Percentiles rank a stretch among this genome's conserved stretches.
Conservation (phyloP, 2,329 filamentous ascomycete species). For the Balansia obtecta region DNA sequence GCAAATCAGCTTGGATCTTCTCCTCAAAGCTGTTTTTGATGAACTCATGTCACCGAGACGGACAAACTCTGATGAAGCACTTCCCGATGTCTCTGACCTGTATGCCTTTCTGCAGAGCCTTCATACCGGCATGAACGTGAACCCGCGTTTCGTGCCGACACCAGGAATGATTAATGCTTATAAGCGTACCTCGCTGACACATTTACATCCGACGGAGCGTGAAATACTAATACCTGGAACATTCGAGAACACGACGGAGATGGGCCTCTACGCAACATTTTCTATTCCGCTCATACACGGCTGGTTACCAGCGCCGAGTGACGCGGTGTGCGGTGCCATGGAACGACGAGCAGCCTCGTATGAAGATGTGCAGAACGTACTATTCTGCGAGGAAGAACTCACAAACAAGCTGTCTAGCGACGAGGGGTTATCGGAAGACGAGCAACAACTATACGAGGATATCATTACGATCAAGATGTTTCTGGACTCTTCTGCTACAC, state of each 20-base stretch:
- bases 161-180: slow-evolving; percentile 32
- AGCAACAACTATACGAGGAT: slow-evolving; percentile 73
- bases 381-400: slow-evolving; percentile 81
- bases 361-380: slow-evolving; percentile 80
- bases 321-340: slow-evolving; percentile 58
- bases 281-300: slow-evolving; percentile 82
- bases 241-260: slow-evolving; percentile 79
- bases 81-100: slow-evolving; percentile 81
- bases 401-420: slow-evolving; percentile 54
- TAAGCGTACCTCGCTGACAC: slow-evolving; percentile 38
- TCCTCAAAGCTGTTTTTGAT: slow-evolving; percentile 85
- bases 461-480: slow-evolving; percentile 77
- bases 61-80: slow-evolving; percentile 44
- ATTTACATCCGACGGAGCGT: slow-evolving; percentile 38
- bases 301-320: slow-evolving; percentile 65
- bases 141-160: slow-evolving; percentile 68
- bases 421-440: slow-evolving; percentile 50
- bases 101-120: slow-evolving; percentile 79
- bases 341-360: slow-evolving; percentile 68
- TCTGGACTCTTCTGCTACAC: slow-evolving; percentile 67
- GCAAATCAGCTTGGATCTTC: slow-evolving; percentile 72
- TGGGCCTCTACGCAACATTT: slow-evolving; percentile 86
- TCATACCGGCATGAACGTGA: slow-evolving; percentile 97
- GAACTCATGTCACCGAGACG: slow-evolving; percentile 74
- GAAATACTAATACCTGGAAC: slow-evolving; percentile 47